Conservation (phyloP, 2,329 filamentous ascomycete species). For the Macroventuria anomochaeta region DNA sequence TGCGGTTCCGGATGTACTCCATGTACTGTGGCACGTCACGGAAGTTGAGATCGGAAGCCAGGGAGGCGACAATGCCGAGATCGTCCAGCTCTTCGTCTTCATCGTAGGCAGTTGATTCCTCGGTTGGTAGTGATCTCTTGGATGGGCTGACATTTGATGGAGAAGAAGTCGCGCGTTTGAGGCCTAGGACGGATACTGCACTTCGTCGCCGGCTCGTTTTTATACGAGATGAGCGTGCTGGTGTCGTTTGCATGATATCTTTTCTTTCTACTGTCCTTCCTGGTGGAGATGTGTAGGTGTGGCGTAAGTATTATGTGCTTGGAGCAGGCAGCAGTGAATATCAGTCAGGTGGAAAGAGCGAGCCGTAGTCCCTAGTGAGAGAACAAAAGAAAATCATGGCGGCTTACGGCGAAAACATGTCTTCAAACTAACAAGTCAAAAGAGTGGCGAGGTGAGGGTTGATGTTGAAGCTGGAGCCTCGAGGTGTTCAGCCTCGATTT, state of each 20-base stretch:
- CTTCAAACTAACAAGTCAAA: conserved; percentile 32
- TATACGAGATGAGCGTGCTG: conserved; percentile 42
- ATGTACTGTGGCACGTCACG: conserved; percentile 70
- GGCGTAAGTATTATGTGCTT: neutral
- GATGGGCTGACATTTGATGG: conserved; percentile 47
- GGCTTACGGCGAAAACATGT: conserved; percentile 22
- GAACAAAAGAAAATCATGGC: conserved; percentile 23
- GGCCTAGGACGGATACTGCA: conserved; percentile 32
- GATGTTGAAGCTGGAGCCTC: conserved; percentile 19
- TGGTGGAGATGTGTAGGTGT: neutral
- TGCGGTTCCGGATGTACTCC: conserved; percentile 64
- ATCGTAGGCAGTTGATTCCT: conserved; percentile 33
- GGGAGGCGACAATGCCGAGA: conserved; percentile 61
- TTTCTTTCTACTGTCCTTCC: neutral
- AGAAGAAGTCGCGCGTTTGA: conserved; percentile 45
- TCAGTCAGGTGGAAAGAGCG: conserved; percentile 4
- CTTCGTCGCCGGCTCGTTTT: conserved; percentile 34
- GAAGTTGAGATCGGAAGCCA: conserved; percentile 64
- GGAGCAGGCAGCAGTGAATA: neutral
- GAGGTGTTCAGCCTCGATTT: conserved; percentile 16
- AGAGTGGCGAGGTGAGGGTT: conserved; percentile 19
- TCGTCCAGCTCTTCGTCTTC: conserved; percentile 63
- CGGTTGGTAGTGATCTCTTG: conserved; percentile 41
- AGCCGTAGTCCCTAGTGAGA: neutral
- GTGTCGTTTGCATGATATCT: conserved; percentile 36